These are phyloP conservation scores for Fusarium clavum DNA, from an alignment of 2,329 filamentous ascomycete species.

Conservation along the genomic window DNA sequence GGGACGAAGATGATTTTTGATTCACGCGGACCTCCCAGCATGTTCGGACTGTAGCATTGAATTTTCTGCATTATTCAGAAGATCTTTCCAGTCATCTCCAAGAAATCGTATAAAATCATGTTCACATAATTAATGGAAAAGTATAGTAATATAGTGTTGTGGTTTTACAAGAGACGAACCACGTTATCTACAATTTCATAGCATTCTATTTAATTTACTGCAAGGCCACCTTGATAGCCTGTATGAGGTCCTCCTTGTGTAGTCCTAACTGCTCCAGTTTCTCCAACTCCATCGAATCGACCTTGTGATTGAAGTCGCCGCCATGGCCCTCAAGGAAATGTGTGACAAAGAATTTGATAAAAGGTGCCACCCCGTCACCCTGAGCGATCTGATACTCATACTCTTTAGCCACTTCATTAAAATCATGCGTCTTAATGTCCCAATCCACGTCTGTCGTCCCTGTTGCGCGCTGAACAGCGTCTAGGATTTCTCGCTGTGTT, in stretches of 20 bases:
- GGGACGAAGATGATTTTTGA: background rate
- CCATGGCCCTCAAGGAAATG: conserved; percentile 10
- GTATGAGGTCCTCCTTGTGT: conserved; percentile 4
- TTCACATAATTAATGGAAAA: background rate
- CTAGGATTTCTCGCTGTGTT: conserved; percentile 15
- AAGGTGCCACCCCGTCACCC: conserved; percentile 2
- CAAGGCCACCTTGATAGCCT: background rate
- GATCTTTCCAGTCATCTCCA: background rate
- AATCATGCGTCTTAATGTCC: conserved; percentile 11
- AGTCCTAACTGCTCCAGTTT: conserved; percentile 9
- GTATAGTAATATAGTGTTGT: background rate
- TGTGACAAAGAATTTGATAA: conserved; percentile 23
- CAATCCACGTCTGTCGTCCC: conserved; percentile 14
- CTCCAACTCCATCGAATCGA: background rate
- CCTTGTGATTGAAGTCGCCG: conserved; percentile 15
- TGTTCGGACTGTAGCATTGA: background rate
- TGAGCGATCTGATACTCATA: conserved; percentile 9
- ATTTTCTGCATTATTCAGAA: background rate
- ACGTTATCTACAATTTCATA: background rate
- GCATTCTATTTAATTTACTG: background rate
- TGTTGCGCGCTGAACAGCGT: conserved; percentile 13
- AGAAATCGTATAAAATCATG: background rate
- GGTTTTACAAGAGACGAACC: background rate
- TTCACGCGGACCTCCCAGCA: background rate
- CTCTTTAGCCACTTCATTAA: background rate